Conservation (phyloP, 169 alveolate species). For the Plasmodium knowlesi region DNA sequence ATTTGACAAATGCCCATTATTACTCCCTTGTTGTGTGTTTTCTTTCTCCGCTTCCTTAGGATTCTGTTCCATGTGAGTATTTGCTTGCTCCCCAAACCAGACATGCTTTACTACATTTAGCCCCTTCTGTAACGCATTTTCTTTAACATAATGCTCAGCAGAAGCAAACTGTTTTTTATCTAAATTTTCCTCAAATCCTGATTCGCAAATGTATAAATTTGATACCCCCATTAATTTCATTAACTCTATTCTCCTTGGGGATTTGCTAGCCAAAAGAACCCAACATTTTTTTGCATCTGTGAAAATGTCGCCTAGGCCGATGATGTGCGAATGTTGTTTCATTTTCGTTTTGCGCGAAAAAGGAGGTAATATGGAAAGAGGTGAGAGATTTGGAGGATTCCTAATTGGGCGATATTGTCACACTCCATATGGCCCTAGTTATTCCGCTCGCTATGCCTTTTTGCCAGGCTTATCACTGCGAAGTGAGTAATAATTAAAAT, state of each 20-base stretch:
- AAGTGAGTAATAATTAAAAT: background rate
- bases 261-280: conserved; percentile 62
- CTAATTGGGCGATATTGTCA: background rate
- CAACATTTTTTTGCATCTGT: conserved; percentile 32
- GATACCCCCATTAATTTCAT: conserved; percentile 56
- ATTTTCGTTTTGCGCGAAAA: background rate
- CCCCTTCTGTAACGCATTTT: conserved; percentile 84
- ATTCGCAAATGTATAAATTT: conserved; percentile 59
- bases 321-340: conserved; percentile 29
- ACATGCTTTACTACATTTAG: conserved; percentile 77
- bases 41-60: background rate
- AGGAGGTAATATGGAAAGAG: background rate
- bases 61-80: background rate
- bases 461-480: background rate
- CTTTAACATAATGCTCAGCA: conserved; percentile 81
- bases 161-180: conserved; percentile 70
- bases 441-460: background rate
- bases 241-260: conserved; percentile 68
- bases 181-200: conserved; percentile 84
- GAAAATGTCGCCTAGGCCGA: conserved; percentile 54
- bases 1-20: background rate
- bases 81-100: conserved; percentile 66
- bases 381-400: background rate
- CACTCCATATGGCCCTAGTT: background rate
- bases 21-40: background rate